Base-by-base conservation (phyloP, 257 asterid species). In the Rhazya stricta region DNA sequence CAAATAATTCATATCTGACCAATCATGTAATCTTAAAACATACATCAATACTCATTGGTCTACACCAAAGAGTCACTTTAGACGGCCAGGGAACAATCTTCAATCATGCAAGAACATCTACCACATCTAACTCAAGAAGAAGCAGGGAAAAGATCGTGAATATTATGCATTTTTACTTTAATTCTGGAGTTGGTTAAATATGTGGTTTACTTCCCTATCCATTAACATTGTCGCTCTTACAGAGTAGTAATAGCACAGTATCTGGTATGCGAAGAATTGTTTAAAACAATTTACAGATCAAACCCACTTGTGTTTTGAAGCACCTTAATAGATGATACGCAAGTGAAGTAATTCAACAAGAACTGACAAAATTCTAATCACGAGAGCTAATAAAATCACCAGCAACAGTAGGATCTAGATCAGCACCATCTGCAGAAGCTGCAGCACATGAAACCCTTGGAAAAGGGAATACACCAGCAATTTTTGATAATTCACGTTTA, bases 391-490 rank as follows among this genome's bases (percentile, higher is more conserved):
- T 11, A 74, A n/a, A 80, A 96, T 85, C 86, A 91, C 98, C 98
- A 41, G 91, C 91, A 34, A 94, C 88, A 75, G 81, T 48, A 23
- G 96, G 96, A 84, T 94, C 97, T 71, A 94, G 76, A 80, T 86
- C 93, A 60, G 85, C 90, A 25, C 82, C 89, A 78, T 90, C 96
- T 54, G 96, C 96, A 67, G 96, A 90, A 71, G 97, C 93, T 36
- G 89, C 91, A 65, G 97, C 96, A 77, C 91, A 80, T 48, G 97
- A 94, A 83, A 94, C 96, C 80, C 98, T 88, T 2, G 97, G 97
- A 71, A 94, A 94, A 76, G 77, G 89, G 69, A 83, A 90, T 67
- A 90, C 88, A 8, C 98, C 96, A 74, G 90, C 84, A 66, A 76
- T 80, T 82, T 81, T 87, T 41, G 90, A 78, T n/a, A 87, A 68